A percentile compares a stretch with the other conserved stretches of the same genome.
phyloP scores from a whole-genome alignment of 129 eudicot species.

The Chrysanthemum seticuspe region DNA sequence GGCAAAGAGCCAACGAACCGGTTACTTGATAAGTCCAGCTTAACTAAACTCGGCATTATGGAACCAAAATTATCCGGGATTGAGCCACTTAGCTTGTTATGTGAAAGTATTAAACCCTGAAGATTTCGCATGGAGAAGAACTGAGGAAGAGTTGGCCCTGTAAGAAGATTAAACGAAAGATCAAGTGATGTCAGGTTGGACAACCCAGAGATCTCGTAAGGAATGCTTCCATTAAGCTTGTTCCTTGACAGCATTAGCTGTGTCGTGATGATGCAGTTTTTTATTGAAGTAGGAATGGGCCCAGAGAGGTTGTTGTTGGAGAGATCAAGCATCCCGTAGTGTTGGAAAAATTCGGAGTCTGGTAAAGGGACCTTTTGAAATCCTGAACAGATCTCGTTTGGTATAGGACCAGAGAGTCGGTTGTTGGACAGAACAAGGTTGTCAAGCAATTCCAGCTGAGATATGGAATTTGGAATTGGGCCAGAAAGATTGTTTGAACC shows the following conservation, averaged over 20 bases:
- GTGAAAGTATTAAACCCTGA: slow-evolving; percentile 77
- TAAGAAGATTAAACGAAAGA: slow-evolving; percentile 61
- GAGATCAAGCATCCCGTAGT: slow-evolving; percentile 91
- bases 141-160: slow-evolving; percentile 49
- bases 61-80: slow-evolving; percentile 56
- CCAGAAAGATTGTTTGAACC: slow-evolving; percentile 69
- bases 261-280: slow-evolving; percentile 56
- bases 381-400: slow-evolving; percentile 82
- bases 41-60: slow-evolving; percentile 57
- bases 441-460: slow-evolving; percentile 65
- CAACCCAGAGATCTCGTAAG: slow-evolving; percentile 54
- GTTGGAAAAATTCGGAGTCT: slow-evolving; percentile 87
- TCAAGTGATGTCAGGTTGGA: slow-evolving; percentile 68
- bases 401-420: slow-evolving; percentile 65
- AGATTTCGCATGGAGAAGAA: slow-evolving; percentile 66
- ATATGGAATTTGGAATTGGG: slow-evolving; percentile 57
- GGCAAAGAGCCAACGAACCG: slow-evolving; percentile 59
- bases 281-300: slow-evolving; percentile 66
- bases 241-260: slow-evolving; percentile 57
- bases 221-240: slow-evolving; percentile 75
- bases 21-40: slow-evolving; percentile 70
- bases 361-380: slow-evolving; percentile 77
- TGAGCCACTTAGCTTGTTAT: slow-evolving; percentile 61
- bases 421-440: slow-evolving; percentile 82
- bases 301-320: slow-evolving; percentile 72